Conservation (phyloP, 2,329 filamentous ascomycete genomes). For the Ophiostoma sp. region DNA sequence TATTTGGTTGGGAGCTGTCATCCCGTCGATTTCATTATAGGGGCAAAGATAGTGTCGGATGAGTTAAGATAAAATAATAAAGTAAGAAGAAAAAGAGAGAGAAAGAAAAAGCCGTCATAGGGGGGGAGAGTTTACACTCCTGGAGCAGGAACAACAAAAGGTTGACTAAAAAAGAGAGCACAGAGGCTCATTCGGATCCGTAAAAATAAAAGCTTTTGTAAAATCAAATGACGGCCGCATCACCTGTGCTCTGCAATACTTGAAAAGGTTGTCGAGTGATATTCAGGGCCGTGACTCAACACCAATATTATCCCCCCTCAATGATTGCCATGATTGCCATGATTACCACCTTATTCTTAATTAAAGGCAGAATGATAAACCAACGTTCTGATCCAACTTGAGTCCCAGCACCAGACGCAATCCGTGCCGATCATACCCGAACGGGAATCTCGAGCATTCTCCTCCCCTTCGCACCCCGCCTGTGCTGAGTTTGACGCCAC, state of each 20-base stretch:
- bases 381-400: background rate
- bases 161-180: background rate
- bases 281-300: background rate
- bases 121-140: background rate
- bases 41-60: background rate
- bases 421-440: background rate
- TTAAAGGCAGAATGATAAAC: background rate
- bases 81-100: background rate
- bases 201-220: too few relatives aligned
- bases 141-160: background rate
- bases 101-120: background rate
- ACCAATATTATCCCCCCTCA: background rate
- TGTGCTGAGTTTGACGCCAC: slow-evolving; percentile 1
- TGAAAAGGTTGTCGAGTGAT: background rate
- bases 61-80: background rate
- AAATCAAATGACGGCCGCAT: too few relatives aligned
- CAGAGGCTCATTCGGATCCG: too few relatives aligned
- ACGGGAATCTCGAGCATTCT: background rate
- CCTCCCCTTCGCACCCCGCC: background rate
- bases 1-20: background rate
- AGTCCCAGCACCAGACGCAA: slow-evolving; percentile 2
- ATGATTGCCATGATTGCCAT: background rate
- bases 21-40: background rate
- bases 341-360: background rate
- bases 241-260: too few relatives aligned